phyloP scores from a whole-genome alignment of 768 basidiomycete species.

The Lyophyllum shimeji region DNA sequence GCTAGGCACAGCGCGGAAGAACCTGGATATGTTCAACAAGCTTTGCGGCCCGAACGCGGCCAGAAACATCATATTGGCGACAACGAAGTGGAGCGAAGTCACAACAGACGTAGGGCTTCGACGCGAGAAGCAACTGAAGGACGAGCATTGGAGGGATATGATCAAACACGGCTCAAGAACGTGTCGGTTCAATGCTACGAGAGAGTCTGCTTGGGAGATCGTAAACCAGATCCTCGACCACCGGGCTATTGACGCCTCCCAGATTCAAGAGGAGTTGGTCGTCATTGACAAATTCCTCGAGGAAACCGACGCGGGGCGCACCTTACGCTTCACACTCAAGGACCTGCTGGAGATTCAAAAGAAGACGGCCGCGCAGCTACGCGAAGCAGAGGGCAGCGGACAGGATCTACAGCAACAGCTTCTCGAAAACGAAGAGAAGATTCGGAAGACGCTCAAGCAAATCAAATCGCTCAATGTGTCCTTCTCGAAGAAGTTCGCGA shows the following conservation, averaged over 20 bases:
- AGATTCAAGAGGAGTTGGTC: conserved; percentile 25
- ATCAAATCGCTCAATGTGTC: neutral
- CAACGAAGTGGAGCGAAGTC: conserved; percentile 16
- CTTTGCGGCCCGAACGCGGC: conserved; percentile 12
- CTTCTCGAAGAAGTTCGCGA: neutral
- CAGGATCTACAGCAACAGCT: conserved; percentile 15
- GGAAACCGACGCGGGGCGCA: conserved; percentile 22
- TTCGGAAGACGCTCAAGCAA: conserved; percentile 15
- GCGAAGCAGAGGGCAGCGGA: conserved; percentile 2
- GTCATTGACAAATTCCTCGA: conserved; percentile 19
- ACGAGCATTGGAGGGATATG: conserved; percentile 11
- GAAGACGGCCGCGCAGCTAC: conserved; percentile 5
- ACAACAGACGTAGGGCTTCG: conserved; percentile 4
- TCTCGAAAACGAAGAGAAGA: conserved; percentile 14
- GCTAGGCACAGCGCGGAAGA: conserved; percentile 15
- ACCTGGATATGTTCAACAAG: conserved; percentile 18
- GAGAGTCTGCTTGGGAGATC: conserved; percentile 5
- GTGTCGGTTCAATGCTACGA: conserved; percentile 6
- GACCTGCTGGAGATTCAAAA: conserved; percentile 14
- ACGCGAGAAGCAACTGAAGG: conserved; percentile 7
- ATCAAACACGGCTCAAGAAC: conserved; percentile 1
- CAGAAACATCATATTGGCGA: conserved; percentile 15
- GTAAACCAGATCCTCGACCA: conserved; percentile 10
- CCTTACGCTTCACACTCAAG: conserved; percentile 14
- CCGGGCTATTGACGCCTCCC: conserved; percentile 11